Conservation (phyloP, 495 filamentous ascomycete species). For the Rusavskia elegans region DNA sequence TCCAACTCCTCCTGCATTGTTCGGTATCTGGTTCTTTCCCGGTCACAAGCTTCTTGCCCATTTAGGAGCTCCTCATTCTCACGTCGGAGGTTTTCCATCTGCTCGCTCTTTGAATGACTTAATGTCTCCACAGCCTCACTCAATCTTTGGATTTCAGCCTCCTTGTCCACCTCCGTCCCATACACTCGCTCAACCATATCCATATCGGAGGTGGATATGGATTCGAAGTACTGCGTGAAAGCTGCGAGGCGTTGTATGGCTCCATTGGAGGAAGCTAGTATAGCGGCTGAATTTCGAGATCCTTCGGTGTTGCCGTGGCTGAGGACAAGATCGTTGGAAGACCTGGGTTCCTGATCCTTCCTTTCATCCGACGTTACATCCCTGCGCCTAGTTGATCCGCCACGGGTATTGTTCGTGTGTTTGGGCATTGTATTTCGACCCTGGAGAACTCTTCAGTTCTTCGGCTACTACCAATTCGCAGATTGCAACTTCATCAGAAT, state of each 20-base stretch:
- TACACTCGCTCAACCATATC: no score
- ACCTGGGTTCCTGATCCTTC: slow-evolving; percentile 7
- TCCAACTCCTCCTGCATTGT: slow-evolving; percentile 1
- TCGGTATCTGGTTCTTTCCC: neutral
- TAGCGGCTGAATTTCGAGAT: slow-evolving; percentile 1
- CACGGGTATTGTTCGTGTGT: neutral
- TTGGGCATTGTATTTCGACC: no score
- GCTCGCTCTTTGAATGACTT: neutral
- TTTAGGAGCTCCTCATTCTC: no score
- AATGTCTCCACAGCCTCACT: no score
- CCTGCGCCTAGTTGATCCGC: slow-evolving; percentile 5
- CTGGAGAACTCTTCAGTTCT: no score
- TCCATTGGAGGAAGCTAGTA: slow-evolving; percentile 6
- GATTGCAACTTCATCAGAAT: no score
- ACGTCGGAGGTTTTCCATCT: no score
- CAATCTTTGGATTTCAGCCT: no score
- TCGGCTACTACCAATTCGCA: no score
- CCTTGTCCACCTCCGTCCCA: no score
- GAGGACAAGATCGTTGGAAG: neutral
- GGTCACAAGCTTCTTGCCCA: no score
- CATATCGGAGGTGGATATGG: neutral
- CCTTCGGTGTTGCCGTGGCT: neutral
- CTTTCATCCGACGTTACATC: slow-evolving; percentile 6
- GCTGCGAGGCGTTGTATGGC: slow-evolving; percentile 7
- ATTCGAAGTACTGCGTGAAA: slow-evolving; percentile 5